Percentiles rank a stretch among this genome's conserved stretches.
These are phyloP conservation scores for Sanguinoderma infundibulare DNA, from an alignment of 1,284 basidiomycete genomes.

Conservation along the genomic window DNA sequence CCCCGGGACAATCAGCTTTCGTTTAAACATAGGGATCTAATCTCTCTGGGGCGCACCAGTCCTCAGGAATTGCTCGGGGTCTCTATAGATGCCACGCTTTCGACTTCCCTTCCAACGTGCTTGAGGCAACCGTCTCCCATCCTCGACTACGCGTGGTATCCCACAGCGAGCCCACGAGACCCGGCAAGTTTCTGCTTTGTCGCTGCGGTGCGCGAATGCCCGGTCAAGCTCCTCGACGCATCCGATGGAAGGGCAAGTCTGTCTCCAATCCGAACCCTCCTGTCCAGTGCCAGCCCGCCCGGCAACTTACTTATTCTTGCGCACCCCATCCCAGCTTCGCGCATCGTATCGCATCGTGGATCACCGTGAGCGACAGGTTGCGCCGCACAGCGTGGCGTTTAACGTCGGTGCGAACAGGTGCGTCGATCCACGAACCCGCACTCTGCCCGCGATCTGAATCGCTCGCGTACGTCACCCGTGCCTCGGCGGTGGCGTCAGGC, in stretches of 20 bases:
- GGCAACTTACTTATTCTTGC: not conserved
- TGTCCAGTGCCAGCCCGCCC: constrained; percentile 1
- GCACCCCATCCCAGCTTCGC: constrained; percentile 78
- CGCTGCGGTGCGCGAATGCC: constrained; percentile 79
- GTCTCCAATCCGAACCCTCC: not conserved
- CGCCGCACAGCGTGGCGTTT: constrained; percentile 84
- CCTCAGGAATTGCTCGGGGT: constrained; percentile 24
- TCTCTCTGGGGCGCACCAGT: constrained; percentile 5
- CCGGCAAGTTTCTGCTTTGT: constrained; percentile 81
- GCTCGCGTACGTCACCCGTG: constrained; percentile 15
- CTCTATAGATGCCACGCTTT: constrained; percentile 4
- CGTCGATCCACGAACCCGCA: constrained; percentile 24
- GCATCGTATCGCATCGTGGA: constrained; percentile 92
- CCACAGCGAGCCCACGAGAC: constrained; percentile 61
- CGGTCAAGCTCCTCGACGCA: constrained; percentile 83
- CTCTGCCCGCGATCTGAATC: not conserved
- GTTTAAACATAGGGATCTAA: not conserved
- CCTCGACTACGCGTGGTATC: constrained; percentile 83
- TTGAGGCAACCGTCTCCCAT: constrained; percentile 66
- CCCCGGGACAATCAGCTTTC: not conserved
- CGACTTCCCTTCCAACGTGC: constrained; percentile 10
- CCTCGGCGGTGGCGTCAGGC: constrained; percentile 47
- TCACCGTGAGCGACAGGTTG: constrained; percentile 86
- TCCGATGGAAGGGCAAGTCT: constrained; percentile 70
- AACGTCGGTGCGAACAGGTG: constrained; percentile 72